Conservation (phyloP, 441 rosid genomes). For the Arabidopsis hybrid region DNA sequence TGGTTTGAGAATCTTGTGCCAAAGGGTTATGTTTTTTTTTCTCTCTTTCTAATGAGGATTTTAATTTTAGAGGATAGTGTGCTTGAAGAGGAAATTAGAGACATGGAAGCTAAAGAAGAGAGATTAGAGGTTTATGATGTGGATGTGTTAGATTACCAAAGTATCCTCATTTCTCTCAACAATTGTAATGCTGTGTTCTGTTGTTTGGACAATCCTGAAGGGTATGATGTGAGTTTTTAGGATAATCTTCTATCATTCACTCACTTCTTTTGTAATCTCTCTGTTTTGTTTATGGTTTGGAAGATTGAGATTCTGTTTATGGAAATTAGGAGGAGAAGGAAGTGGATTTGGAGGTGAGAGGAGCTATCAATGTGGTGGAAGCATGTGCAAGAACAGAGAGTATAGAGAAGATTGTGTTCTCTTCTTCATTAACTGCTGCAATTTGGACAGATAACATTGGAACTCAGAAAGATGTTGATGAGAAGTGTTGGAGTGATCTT, state of each 20-base stretch:
- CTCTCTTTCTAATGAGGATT: not conserved
- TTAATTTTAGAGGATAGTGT: conserved; percentile 54
- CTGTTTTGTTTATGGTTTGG: not conserved
- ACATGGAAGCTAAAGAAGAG: conserved; percentile 61
- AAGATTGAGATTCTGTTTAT: not conserved
- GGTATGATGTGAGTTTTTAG: conserved; percentile 64
- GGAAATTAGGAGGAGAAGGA: conserved; percentile 52
- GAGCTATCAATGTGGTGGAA: conserved; percentile 85
- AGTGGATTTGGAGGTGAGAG: conserved; percentile 80
- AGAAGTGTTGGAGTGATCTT: conserved; percentile 82
- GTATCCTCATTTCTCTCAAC: conserved; percentile 65
- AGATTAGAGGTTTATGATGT: conserved; percentile 55
- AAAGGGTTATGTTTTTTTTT: not conserved
- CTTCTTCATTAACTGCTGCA: conserved; percentile 84
- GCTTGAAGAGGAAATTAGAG: conserved; percentile 61
- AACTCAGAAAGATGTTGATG: conserved; percentile 73
- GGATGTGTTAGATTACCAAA: conserved; percentile 75
- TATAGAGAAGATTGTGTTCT: conserved; percentile 69
- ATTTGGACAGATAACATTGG: conserved; percentile 79
- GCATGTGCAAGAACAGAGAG: conserved; percentile 83
- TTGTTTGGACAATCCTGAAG: conserved; percentile 69
- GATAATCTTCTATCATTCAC: not conserved
- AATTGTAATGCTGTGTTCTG: conserved; percentile 77
- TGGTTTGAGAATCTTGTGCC: no score
- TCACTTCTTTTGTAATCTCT: not conserved